A percentile compares a stretch with the other conserved stretches of the same genome.
phyloP scores from a whole-genome alignment of 1,139 yeast species.

The Saccharomyces hybrid region DNA sequence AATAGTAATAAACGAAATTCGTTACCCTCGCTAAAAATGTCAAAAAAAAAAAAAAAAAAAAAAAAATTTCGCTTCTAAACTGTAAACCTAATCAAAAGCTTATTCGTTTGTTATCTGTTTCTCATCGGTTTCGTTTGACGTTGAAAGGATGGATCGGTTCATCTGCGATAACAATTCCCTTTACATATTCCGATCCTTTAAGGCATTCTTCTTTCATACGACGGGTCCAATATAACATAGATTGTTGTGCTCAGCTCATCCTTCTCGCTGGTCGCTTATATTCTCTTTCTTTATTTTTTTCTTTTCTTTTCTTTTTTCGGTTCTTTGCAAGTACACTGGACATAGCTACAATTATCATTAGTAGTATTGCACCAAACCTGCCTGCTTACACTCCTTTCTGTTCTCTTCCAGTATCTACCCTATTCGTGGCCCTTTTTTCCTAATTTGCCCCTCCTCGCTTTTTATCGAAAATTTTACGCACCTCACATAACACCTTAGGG shows the following conservation, averaged over 20 bases:
- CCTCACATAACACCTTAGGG: too few relatives aligned
- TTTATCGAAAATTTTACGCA: too few relatives aligned
- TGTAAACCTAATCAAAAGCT: not conserved
- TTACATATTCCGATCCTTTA: not conserved
- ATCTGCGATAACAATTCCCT: not conserved
- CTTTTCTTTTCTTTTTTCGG: not conserved
- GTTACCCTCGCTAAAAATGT: constrained; percentile 1
- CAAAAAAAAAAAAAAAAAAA: not conserved
- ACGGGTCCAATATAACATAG: not conserved
- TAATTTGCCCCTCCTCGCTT: too few relatives aligned
- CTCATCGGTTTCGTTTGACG: not conserved
- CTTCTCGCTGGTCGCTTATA: not conserved
- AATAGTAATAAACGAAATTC: not conserved
- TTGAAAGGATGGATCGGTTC: not conserved
- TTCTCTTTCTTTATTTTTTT: not conserved
- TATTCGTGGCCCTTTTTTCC: not conserved
- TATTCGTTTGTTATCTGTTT: not conserved
- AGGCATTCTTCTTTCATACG: not conserved
- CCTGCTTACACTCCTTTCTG: not conserved
- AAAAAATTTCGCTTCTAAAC: not conserved
- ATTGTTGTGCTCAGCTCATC: not conserved
- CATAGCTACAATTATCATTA: not conserved
- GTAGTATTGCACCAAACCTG: not conserved
- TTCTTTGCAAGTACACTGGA: not conserved
- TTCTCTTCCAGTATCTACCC: not conserved